Base-by-base conservation (phyloP, 2,329 filamentous ascomycete species). In the Nothopassalora personata region DNA sequence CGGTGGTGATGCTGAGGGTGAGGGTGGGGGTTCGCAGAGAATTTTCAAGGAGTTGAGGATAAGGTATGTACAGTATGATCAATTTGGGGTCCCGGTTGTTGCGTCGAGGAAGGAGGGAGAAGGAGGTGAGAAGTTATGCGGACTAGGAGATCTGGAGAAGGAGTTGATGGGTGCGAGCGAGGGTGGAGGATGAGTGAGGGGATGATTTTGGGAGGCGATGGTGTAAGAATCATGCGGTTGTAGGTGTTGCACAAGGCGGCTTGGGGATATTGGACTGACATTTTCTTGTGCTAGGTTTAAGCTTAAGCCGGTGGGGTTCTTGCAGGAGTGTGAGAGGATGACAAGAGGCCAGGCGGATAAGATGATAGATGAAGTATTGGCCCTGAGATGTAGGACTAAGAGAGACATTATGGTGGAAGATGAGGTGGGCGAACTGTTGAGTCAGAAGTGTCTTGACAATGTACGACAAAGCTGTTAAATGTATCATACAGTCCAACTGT, bases 391-490 rank as follows among this genome's bases (percentile, higher is more conserved):
- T 15, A 18, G 15, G 15, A 23, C 7, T 6, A 46, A 15, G 43
- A 23, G 15, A 23, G 15, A 46, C 1, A n/a, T 46, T 15, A 15
- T 18, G 15, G 8, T 46, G 15, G 43, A 46, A 2, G 43, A 46
- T 46, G 43, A 46, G 43, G 9, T 23, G 43, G 7, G 19, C 9
- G 43, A 46, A n/a, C 19, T 46, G 43, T n/a, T 46, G 15, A 46
- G 15, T 46, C 43, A 46, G 19, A 15, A 46, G 28, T 57, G 49
- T 43, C 53, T 34, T 54, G 62, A n/a, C 48, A 54, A 36, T 8
- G 31, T 34, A 34, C 31, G 11, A 3, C 23, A 23, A 23, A 23
- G 23, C 23, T 23, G 1, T 23, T 23, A 23, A 23, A 23, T 23
- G 1, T 23, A 23, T 23, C 23, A 23, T 23, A 23, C 23, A 23